Conservation (phyloP, 495 filamentous ascomycete genomes). For the Penicillium pulvis region DNA sequence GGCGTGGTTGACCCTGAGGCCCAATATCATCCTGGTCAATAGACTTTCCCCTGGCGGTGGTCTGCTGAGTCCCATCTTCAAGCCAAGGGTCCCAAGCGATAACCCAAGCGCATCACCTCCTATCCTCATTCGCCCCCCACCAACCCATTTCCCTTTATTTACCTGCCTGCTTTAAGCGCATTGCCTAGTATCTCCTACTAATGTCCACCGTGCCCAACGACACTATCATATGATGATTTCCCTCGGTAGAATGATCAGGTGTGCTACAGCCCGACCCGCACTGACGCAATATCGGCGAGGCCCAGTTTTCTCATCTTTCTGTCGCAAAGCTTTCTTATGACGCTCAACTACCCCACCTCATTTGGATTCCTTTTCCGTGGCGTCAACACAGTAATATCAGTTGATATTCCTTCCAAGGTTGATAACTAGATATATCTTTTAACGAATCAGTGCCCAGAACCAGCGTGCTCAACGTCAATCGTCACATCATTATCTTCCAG, state of each 20-base stretch:
- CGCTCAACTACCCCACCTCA: too few relatives aligned
- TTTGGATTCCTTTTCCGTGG: too few relatives aligned
- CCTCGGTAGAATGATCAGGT: slow-evolving; percentile 45
- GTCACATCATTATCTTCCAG: slow-evolving; percentile 60
- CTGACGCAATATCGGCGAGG: slow-evolving; percentile 30
- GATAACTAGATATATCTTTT: too few relatives aligned
- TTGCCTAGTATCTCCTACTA: slow-evolving; percentile 62
- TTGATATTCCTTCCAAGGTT: too few relatives aligned
- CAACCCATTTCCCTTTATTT: slow-evolving; percentile 55
- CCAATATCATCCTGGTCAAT: slow-evolving; percentile 2
- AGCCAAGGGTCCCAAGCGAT: slow-evolving; percentile 51
- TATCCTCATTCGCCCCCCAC: slow-evolving; percentile 60
- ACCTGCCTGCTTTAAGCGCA: slow-evolving; percentile 56
- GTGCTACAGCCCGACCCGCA: slow-evolving; percentile 60
- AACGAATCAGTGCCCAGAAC: too few relatives aligned
- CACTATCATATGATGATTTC: slow-evolving; percentile 55
- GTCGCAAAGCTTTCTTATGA: too few relatives aligned
- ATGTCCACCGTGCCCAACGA: slow-evolving; percentile 56
- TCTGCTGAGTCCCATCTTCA: slow-evolving; percentile 7
- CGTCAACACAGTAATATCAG: too few relatives aligned
- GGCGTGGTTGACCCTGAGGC: slow-evolving; percentile 14
- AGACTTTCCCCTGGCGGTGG: not conserved
- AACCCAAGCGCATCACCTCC: slow-evolving; percentile 48
- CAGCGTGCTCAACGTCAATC: slow-evolving; percentile 42
- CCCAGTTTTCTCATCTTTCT: too few relatives aligned